Evolutionary conservation across 169 alveolate genomes (phyloP).

Genomic region (Plasmodium blacklocki): DNA sequence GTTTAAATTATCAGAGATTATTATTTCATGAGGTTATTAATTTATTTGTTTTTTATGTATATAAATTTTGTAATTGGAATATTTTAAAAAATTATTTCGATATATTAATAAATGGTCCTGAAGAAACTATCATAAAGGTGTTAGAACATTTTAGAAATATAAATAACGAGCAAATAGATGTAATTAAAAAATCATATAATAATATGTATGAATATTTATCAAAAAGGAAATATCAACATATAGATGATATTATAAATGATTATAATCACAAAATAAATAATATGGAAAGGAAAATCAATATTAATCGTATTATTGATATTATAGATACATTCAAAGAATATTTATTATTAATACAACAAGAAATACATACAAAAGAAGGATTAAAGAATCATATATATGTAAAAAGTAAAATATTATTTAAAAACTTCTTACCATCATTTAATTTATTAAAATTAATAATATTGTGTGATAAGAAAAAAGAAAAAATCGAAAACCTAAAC

Average conservation of each 20-base stretch:
- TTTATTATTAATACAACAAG: conserved; percentile 15
- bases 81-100: conserved; percentile 52
- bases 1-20: conserved; percentile 23
- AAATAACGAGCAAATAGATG: conserved; percentile 28
- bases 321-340: conserved; percentile 68
- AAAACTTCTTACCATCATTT: conserved; percentile 70
- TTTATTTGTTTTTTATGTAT: conserved; percentile 57
- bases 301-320: conserved; percentile 16
- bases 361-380: conserved; percentile 58
- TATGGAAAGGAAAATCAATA: conserved; percentile 30
- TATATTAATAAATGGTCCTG: conserved; percentile 37
- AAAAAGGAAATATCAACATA: conserved; percentile 22
- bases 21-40: conserved; percentile 55
- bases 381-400: conserved; percentile 22
- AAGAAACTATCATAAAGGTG: not conserved
- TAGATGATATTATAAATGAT: conserved; percentile 40
- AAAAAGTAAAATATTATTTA: conserved; percentile 43
- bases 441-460: conserved; percentile 44
- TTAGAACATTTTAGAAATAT: conserved; percentile 27
- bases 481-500: conserved; percentile 37
- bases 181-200: conserved; percentile 28
- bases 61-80: conserved; percentile 67
- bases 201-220: conserved; percentile 67
- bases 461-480: conserved; percentile 62
- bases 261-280: conserved; percentile 45